Conservation (phyloP, 352 stramenopile species). For the Pythium phragmiticola region DNA sequence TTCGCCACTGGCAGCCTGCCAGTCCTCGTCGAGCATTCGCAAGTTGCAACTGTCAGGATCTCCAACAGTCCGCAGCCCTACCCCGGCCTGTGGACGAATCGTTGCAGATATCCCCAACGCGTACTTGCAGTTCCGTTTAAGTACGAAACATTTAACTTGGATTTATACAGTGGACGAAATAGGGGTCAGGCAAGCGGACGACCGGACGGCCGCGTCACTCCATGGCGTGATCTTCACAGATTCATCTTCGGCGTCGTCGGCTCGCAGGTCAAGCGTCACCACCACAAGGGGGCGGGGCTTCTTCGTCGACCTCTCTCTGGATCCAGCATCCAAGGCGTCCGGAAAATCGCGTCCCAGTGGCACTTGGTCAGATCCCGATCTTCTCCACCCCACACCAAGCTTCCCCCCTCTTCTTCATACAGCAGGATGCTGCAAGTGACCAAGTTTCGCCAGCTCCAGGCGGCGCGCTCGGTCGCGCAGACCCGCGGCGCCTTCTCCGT, state of each 20-base stretch:
- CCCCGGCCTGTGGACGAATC: conserved; percentile 32
- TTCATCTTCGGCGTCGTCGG: conserved; percentile 14
- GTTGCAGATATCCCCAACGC: not conserved
- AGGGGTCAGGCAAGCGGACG: conserved; percentile 30
- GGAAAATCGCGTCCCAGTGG: not conserved
- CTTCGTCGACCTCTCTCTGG: conserved; percentile 10
- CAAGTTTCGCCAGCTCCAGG: conserved; percentile 56
- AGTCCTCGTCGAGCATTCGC: conserved; percentile 23
- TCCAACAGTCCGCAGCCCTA: conserved; percentile 16
- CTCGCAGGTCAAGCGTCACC: conserved; percentile 22
- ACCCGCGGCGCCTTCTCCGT: conserved; percentile 33
- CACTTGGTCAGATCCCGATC: conserved; percentile 28
- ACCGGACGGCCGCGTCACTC: conserved; percentile 18
- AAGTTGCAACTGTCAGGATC: conserved; percentile 7
- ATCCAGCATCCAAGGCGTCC: conserved; percentile 8
- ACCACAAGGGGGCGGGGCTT: not conserved
- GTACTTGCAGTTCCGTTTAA: conserved; percentile 29
- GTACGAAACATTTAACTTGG: conserved; percentile 12
- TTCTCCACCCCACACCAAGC: conserved; percentile 22
- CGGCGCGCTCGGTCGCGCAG: conserved; percentile 32
- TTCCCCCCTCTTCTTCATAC: conserved; percentile 2
- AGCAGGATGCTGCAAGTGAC: conserved; percentile 58
- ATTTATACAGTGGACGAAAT: conserved; percentile 27
- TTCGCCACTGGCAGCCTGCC: conserved; percentile 2
- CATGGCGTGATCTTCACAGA: conserved; percentile 9